Evolutionary conservation across 1,139 yeast species (phyloP).

Genomic region (Saccharomyces pastorianus): DNA sequence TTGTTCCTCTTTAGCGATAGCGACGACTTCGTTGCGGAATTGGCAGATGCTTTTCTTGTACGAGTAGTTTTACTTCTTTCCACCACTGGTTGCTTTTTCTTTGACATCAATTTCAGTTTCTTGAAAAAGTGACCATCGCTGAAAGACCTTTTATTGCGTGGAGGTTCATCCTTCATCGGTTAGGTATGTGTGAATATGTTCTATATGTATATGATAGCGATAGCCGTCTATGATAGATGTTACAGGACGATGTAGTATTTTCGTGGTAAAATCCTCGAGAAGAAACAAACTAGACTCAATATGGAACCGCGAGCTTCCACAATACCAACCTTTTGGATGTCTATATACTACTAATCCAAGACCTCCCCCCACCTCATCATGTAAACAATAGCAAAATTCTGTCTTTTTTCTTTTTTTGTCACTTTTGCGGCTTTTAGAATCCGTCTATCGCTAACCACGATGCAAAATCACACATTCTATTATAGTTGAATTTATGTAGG

Average conservation of each 20-base stretch:
- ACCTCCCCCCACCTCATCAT: background rate
- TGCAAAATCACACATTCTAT: background rate
- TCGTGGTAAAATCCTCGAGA: background rate
- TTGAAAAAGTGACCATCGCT: constrained; percentile 15
- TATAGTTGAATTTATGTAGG: background rate
- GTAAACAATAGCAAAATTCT: background rate
- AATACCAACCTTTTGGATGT: background rate
- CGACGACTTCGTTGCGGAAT: constrained; percentile 7
- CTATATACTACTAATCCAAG: background rate
- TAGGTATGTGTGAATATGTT: background rate
- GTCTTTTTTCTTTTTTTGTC: background rate
- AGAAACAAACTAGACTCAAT: background rate
- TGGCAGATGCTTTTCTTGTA: background rate
- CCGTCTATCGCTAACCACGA: background rate
- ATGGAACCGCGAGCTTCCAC: background rate
- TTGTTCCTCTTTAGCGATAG: constrained; percentile 10
- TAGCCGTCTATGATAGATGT: background rate
- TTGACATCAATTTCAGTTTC: constrained; percentile 8
- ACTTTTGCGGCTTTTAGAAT: background rate
- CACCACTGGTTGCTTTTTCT: constrained; percentile 4
- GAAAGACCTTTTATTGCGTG: constrained; percentile 7
- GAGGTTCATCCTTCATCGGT: background rate
- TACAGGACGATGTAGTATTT: background rate
- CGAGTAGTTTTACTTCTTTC: constrained; percentile 4
- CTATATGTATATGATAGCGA: background rate